Evolutionary conservation across 169 alveolate species (phyloP).

Genomic region (Plasmodium sp.): DNA sequence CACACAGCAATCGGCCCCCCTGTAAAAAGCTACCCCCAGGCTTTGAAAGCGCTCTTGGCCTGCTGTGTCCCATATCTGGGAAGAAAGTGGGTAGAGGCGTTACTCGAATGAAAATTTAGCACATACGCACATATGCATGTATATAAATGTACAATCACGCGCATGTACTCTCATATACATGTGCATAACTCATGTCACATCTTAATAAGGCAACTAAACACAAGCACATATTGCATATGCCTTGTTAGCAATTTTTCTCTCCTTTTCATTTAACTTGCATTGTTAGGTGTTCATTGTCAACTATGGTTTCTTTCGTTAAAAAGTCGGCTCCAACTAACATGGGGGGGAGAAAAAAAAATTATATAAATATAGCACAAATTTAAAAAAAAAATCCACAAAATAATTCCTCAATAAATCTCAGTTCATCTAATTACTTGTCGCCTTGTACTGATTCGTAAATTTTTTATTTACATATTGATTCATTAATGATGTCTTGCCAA

Average conservation of each 20-base stretch:
- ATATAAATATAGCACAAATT: background rate
- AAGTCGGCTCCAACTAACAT: constrained; percentile 98
- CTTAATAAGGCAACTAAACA: background rate
- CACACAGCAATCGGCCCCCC: constrained; percentile 99
- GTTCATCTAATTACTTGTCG: constrained; percentile 91
- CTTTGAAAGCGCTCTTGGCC: constrained; percentile 99
- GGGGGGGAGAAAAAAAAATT: constrained; percentile 13
- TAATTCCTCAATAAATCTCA: background rate
- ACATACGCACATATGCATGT: background rate
- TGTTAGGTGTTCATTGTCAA: constrained; percentile 96
- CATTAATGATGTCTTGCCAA: constrained; percentile 99
- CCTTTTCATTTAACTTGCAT: constrained; percentile 89
- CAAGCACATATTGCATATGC: background rate
- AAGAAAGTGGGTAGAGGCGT: background rate
- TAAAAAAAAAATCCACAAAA: background rate
- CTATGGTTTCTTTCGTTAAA: constrained; percentile 96
- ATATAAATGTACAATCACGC: background rate
- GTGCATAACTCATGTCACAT: background rate
- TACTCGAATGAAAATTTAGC: background rate
- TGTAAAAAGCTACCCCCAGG: constrained; percentile 97
- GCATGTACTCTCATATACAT: background rate
- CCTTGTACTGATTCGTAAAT: constrained; percentile 96
- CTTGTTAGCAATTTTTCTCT: background rate
- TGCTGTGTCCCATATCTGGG: constrained; percentile 97
- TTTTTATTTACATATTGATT: constrained; percentile 97